Evolutionary conservation across 2,329 filamentous ascomycete species (phyloP), one percentile per base, ranked within the genome.

Genomic region (Paracamarosporium sp.): DNA sequence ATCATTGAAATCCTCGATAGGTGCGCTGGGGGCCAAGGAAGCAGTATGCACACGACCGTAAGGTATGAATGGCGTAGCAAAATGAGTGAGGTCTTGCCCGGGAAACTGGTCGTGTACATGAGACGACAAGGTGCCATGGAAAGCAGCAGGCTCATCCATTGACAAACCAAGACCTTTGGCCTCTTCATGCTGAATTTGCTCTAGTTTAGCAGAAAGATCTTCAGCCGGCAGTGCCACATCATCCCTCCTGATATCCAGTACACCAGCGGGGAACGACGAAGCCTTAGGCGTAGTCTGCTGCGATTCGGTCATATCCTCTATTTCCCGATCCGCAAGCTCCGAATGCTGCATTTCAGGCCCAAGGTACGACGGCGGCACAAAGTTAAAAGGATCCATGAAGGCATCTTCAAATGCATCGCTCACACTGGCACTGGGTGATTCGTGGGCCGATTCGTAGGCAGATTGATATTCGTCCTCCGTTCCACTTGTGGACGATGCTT

Each of bases 281-380:
- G 88, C 88, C 59, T 86, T 90, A 1, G 90, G 90, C 1, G 90
- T 93, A 0, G 84, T 83, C 68, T 91, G 86, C 62, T 87, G 80
- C 5, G 88, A 91, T 43, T 82, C 88, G 8, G 87, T 77, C 27
- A 83, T 70, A 48, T 88, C 84, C 8, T 78, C 68, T 9, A 73
- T 68, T 4, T 76, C 71, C 1, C 68, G 63, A 20, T 74, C 56
- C 7, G 50, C 56, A 47, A 69, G 64, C 59, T 72, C 69, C 24
- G 63, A 61, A 44, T 67, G 64, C 24, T 63, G 66, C 4, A 55
- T 7, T 43, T 67, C 68, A 12, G 61, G 52, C 36, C 61, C 63
- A 20, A 53, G 55, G 30, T 59, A 62, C 5, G 61, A 43, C 13
- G 52, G 55, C 22, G 66, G 51, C 5, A 66, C 58, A 30, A 74